Evolutionary conservation across 208 protist genomes (phyloP).

Genomic region (Leishmania tropica): DNA sequence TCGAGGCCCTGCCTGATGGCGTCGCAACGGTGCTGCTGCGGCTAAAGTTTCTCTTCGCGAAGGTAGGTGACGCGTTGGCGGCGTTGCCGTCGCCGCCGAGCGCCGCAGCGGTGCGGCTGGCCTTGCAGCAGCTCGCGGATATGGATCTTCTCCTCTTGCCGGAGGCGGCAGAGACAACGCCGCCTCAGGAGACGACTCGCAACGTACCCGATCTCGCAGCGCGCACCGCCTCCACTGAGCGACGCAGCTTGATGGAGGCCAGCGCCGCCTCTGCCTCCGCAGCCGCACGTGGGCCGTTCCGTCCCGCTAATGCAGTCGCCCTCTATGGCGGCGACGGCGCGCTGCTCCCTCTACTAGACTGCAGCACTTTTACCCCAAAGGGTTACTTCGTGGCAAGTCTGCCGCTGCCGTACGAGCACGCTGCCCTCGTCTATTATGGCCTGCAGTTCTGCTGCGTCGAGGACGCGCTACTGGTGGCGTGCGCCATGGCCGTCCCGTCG

Average conservation of each 20-base stretch:
- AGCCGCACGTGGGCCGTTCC: background rate
- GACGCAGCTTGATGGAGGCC: background rate
- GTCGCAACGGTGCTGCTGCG: constrained; percentile 51
- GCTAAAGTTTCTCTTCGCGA: constrained; percentile 56
- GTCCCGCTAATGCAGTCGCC: background rate
- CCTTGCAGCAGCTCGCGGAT: constrained; percentile 52
- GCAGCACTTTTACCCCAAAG: constrained; percentile 41
- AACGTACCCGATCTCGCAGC: background rate
- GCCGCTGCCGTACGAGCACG: constrained; percentile 62
- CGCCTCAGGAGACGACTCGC: background rate
- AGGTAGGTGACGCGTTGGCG: constrained; percentile 31
- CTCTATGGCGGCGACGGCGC: background rate
- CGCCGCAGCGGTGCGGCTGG: constrained; percentile 26
- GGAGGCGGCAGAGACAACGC: background rate
- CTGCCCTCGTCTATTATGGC: constrained; percentile 64
- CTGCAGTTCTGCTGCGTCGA: constrained; percentile 73
- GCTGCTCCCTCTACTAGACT: constrained; percentile 27
- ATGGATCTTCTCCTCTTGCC: constrained; percentile 46
- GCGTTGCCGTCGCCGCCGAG: constrained; percentile 45
- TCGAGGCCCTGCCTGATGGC: constrained; percentile 43
- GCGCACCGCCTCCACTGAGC: background rate
- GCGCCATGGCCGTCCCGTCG: constrained; percentile 72
- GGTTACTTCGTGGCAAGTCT: constrained; percentile 62
- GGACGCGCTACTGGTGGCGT: constrained; percentile 74
- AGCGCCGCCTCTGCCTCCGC: background rate